Conservation (phyloP, 2,329 filamentous ascomycete genomes). For the Pseudogymnoascus sp. region DNA sequence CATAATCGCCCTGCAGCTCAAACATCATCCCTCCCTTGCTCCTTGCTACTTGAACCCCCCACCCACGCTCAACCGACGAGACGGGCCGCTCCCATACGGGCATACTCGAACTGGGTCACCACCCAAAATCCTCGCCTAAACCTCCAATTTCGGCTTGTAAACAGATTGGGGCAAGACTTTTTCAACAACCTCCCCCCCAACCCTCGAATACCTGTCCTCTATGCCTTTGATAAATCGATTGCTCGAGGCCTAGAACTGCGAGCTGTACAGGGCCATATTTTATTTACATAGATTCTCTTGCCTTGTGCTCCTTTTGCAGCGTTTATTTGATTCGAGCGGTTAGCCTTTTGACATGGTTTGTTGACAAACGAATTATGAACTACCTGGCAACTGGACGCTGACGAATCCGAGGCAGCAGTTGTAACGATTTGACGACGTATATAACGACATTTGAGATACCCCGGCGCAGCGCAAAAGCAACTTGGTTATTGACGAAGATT, state of each 20-base stretch:
- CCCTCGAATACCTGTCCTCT: neutral
- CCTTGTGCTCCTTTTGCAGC: slow-evolving; percentile 1
- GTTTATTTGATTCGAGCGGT: slow-evolving; percentile 1
- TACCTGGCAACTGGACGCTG: neutral
- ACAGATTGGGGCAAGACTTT: neutral
- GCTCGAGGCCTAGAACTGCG: neutral
- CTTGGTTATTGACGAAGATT: neutral
- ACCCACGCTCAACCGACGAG: neutral
- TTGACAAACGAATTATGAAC: neutral
- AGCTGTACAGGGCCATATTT: neutral
- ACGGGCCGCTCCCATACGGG: neutral
- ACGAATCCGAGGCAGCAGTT: neutral
- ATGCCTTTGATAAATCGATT: neutral
- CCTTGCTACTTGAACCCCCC: neutral
- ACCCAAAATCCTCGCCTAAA: neutral
- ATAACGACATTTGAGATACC: neutral
- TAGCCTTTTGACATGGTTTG: slow-evolving; percentile 1
- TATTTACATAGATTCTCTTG: neutral
- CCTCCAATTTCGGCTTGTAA: neutral
- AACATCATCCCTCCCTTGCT: neutral
- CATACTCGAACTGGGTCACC: neutral
- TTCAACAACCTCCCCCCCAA: neutral
- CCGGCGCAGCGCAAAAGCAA: neutral
- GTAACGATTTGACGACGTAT: neutral
- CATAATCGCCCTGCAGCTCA: neutral